Base-by-base conservation (phyloP, 2,329 filamentous ascomycete species). In the Botrytis porri region DNA sequence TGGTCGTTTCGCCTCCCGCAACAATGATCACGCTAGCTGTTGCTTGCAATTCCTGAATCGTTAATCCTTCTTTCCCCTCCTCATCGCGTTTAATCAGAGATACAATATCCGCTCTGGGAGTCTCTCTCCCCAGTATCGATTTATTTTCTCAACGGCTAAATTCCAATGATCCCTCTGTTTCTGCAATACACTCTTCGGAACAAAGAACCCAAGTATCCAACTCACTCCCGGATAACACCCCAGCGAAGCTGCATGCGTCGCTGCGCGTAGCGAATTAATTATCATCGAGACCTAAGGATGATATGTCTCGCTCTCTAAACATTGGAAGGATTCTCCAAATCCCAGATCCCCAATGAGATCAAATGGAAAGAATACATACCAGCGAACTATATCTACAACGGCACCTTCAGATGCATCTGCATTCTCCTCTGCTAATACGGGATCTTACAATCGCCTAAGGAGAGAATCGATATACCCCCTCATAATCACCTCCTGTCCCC, bases 1-100 rank as follows among this genome's bases (percentile, higher is more conserved):
- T 45, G 8, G 69, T 71, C 22, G 69, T 64, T 54, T 71, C 69
- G 22, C 59, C 54, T 14, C 69, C 69, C 2, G 69, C 60, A 9
- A 54, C 32, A 29, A 54, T 64, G 35, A 71, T 43, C 1, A 62
- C 54, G 29, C 35, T 70, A 18, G n/a, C 35, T 35, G n/a, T 62
- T 9, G 54, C 67, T 22, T 70, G 57, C 8, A 71, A 25, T 64
- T 71, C 69, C 35, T 35, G 32, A 16, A 59, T 62, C 41, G 64
- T 32, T n/a, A 73, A 32, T 4, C 54, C 57, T 12, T 35, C 48
- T 29, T 67, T 60, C 22, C 43, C 37, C 2, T 63, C 9, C 3
- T 41, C 43, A 14, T 41, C 65, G 3, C 35, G 18, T 18, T 54
- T 37, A 9, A 71, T 64, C 25, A 35, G 41, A 6, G n/a, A 12